Conservation (phyloP, 2,329 filamentous ascomycete genomes). For the Macrophomina phaseolina region DNA sequence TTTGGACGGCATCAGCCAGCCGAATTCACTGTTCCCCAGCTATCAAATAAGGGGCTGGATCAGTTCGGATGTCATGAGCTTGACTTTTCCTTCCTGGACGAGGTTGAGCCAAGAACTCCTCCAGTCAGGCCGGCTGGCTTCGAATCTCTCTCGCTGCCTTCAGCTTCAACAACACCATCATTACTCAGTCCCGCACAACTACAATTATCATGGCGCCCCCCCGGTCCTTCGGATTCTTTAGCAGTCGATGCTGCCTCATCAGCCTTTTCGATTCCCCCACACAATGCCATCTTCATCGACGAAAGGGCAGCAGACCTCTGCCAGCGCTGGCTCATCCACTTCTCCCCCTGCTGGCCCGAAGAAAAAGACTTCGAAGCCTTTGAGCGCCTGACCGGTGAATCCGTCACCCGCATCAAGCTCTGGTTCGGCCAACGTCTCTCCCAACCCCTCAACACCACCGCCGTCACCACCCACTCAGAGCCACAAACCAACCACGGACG, state of each 20-base stretch:
- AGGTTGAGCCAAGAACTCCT: too few relatives aligned
- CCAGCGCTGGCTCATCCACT: slow-evolving; percentile 1
- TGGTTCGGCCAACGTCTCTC: slow-evolving; percentile 6
- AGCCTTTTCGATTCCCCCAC: neutral
- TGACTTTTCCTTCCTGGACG: neutral
- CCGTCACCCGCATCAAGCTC: neutral
- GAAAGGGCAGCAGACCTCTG: slow-evolving; percentile 5
- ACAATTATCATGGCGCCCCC: too few relatives aligned
- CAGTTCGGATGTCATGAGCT: neutral
- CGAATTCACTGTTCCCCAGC: too few relatives aligned
- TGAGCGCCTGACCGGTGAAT: neutral
- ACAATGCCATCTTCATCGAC: neutral
- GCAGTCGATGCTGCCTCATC: neutral
- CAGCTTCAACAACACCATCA: neutral
- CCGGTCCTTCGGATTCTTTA: too few relatives aligned
- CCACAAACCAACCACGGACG: neutral
- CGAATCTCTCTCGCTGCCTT: neutral
- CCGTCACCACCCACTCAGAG: neutral
- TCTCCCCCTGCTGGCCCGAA: slow-evolving; percentile 6
- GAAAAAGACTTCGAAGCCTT: slow-evolving; percentile 12
- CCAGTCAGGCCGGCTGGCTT: neutral
- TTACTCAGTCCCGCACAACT: too few relatives aligned
- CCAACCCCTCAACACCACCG: neutral
- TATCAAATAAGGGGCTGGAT: neutral
- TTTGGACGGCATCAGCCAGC: too few relatives aligned